Percentiles rank a stretch among this genome's conserved stretches.
Evolutionary conservation across 2,329 filamentous ascomycete genomes (phyloP).

Genomic region (Colletotrichum gloeosporioides): DNA sequence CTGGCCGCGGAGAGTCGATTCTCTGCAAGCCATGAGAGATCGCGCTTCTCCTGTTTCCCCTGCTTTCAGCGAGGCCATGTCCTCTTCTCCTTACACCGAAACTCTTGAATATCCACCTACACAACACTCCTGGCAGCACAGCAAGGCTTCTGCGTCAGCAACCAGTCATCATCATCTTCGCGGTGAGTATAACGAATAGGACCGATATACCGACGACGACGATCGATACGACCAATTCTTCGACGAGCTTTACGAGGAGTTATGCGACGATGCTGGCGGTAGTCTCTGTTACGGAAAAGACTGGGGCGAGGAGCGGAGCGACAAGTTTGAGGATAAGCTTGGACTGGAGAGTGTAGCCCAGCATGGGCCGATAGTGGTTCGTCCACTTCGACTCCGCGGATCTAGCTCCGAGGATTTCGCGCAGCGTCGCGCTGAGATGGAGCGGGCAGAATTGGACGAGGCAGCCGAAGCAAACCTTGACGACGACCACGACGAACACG

Average conservation of each 20-base stretch:
- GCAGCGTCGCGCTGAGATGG: conserved; percentile 11
- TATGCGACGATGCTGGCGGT: conserved; percentile 15
- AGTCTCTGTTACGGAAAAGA: conserved; percentile 17
- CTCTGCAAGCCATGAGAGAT: conserved; percentile 38
- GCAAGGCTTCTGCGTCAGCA: conserved; percentile 32
- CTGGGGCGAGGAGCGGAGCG: background rate
- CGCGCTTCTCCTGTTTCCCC: conserved; percentile 36
- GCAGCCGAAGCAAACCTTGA: conserved; percentile 26
- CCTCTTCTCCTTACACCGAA: conserved; percentile 48
- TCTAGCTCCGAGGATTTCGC: background rate
- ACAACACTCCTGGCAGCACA: conserved; percentile 30
- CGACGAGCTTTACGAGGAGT: conserved; percentile 28
- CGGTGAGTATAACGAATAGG: conserved; percentile 49
- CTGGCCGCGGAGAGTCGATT: conserved; percentile 51
- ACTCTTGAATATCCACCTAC: conserved; percentile 37
- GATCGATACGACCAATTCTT: conserved; percentile 25
- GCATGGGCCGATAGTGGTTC: conserved; percentile 7
- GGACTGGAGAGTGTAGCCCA: background rate
- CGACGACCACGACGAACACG: conserved; percentile 22
- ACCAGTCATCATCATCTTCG: conserved; percentile 52
- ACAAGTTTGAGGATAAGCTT: conserved; percentile 5
- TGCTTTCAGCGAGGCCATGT: conserved; percentile 36
- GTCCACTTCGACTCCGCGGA: conserved; percentile 3
- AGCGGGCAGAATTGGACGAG: conserved; percentile 24
- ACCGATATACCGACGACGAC: conserved; percentile 17